Evolutionary conservation across 805 yeast species (phyloP), one percentile per base, ranked within the genome.

Genomic region (Candida sphagnicola): DNA sequence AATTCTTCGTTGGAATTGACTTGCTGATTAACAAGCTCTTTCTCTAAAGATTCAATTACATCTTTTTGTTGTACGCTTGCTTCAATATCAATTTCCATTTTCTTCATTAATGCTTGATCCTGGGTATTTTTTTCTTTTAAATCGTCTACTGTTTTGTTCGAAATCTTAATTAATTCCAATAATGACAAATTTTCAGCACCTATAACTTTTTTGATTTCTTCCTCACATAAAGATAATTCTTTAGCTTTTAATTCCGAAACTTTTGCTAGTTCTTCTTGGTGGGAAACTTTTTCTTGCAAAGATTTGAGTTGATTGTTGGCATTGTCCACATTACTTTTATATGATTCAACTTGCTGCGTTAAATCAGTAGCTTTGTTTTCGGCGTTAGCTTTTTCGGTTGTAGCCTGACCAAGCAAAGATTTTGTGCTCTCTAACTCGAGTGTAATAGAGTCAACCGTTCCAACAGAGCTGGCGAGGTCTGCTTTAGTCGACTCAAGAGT

Each of bases 21-120:
- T 18, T 31, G 25, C 15, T 14, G 16, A 17, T 30, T 31, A 17
- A 28, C 26, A 15, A 41, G 23, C 39, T 47, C 38, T 13, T 35
- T 16, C 15, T 40, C 40, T 18, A 43, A 35, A 28, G 31, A 39
- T 17, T 38, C 42, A 28, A 44, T 39, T 30, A 34, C 45, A 10
- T 38, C 31, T 16, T 17, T 25, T 13, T 39, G 35, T 30, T 30
- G n/a, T 11, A 30, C 12, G 11, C 28, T 15, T n/a, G 32, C 17
- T 31, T 32, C 28, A 25, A 31, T 13, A 8, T 23, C 17, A 3
- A 31, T 8, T n/a, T 26, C 29, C 6, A 8, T 8, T 12, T 26
- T 13, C 29, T 26, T 26, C 6, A 26, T 8, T 26, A 16, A 25
- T 18, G n/a, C 16, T 17, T 35, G 18, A 8, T 35, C 15, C 13